Base-by-base conservation (phyloP, 2,329 filamentous ascomycete genomes). In the Colletotrichum brevisporum region DNA sequence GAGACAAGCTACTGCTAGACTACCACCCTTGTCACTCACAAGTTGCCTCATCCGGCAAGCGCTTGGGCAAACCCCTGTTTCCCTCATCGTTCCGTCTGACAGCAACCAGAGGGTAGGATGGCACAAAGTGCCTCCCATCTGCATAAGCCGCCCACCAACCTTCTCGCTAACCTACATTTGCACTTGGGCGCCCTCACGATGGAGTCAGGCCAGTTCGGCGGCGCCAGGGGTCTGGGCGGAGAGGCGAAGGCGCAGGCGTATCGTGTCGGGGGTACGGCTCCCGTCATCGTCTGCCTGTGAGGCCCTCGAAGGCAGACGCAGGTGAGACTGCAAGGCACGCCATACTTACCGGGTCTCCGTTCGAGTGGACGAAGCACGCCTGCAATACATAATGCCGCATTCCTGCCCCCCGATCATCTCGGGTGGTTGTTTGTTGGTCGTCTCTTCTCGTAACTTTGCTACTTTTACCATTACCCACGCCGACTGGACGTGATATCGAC, bases 381-480 rank as follows among this genome's bases (percentile, higher is more conserved):
- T 55, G 56, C 16, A 36, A 69, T 69, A 67, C 67, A 69, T 67
- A 69, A 69, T 67, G 51, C 43, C n/a, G 48, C 41, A 48, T 55
- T 36, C 55, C 26, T 51, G 45, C 48, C 41, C 36, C 13, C 41
- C 13, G 13, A 15, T 43, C 18, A 24, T n/a, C 55, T 18, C 27
- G 16, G 16, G 12, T 43, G 16, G 18, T 36, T 51, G 13, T 15
- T 51, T 36, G 31, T 54, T 43, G 55, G 56, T 47, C 24, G 18
- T 54, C 36, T 41, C 16, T 55, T 47, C 50, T 21, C 47, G 31
- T 12, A n/a, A 9, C 13, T 51, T 39, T 52, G 43, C 26, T 13
- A 64, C 9, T 56, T 8, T 39, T 12, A 5, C 13, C 41, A 15
- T 26, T 51, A 27, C 36, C 55, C 16, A n/a, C 41, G 51, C 21